Evolutionary conservation across 1,139 yeast genomes (phyloP), one percentile per base, ranked within the genome.

Genomic region (Hansenula lynferdii): DNA sequence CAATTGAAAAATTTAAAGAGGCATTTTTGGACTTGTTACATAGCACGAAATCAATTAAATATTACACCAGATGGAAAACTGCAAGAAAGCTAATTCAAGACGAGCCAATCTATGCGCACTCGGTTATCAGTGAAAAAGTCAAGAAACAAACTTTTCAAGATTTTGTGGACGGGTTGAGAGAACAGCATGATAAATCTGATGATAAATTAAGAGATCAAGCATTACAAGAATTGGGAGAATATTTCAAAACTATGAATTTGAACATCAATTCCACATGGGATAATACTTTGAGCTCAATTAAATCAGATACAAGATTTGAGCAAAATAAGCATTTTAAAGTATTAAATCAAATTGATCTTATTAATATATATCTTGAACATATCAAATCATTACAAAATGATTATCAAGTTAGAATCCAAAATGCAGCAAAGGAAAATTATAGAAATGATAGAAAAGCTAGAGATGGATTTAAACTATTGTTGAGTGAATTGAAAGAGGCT

Each of bases 31-130:
- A 65, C 11, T 71, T 81, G 35, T 60, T 86, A 37, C 56, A 64
- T 28, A 58, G 60, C 7, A 62, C 67, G 36, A 17, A 34, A 12
- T 41, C 42, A 9, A 65, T 87, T 27, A 66, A 68, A 28, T 69
- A 77, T 44, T 73, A 70, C 42, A 78, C 95, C 0, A 64, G 86
- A 31, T 89, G 96, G 96, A 50, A 57, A 23, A 71, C 81, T 0
- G 67, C 76, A 1, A 74, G 71, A 44, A 64, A 62, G 18, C 46
- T 72, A 40, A 69, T 85, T 5, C 58, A 65, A 6, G 79, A 80
- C 36, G 94, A 85, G 50, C 79, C 90, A 0, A 73, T 82, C 11
- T 85, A 79, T 58, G 70, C 69, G 44, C 82, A 77, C 50, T 68
- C 85, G 3, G 75, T 80, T 23, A 69, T 83, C 27, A 69, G 78